These are phyloP conservation scores for Agaricus sinodeliciosus DNA, from an alignment of 768 basidiomycete genomes.

Conservation along the genomic window DNA sequence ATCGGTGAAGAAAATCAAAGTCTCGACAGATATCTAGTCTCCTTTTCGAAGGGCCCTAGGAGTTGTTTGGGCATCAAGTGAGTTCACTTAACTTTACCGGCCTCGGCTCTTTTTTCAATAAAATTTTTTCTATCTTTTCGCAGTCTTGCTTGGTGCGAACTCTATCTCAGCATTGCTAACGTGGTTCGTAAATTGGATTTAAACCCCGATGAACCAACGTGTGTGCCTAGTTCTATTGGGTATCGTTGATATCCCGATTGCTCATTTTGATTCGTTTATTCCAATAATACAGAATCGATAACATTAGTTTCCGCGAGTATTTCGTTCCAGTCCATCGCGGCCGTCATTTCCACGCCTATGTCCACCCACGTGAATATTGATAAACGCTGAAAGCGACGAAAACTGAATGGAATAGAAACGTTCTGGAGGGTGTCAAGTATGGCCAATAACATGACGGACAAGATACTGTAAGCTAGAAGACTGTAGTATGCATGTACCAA, in stretches of 20 bases:
- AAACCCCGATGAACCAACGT: slow-evolving; percentile 13
- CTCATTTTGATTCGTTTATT: not conserved
- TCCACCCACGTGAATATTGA: slow-evolving; percentile 12
- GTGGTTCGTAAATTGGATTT: slow-evolving; percentile 26
- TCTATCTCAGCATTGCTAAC: slow-evolving; percentile 25
- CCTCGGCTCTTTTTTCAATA: not conserved
- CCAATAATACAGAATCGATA: slow-evolving; percentile 18
- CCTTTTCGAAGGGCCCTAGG: slow-evolving; percentile 38
- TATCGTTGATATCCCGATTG: not conserved
- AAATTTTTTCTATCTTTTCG: not conserved
- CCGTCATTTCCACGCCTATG: slow-evolving; percentile 24
- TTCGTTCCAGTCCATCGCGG: slow-evolving; percentile 30
- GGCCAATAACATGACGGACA: no score
- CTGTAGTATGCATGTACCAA: no score
- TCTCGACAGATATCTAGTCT: slow-evolving; percentile 35
- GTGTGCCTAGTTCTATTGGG: not conserved
- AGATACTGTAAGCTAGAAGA: no score
- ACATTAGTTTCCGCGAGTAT: slow-evolving; percentile 28
- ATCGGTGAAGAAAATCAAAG: slow-evolving; percentile 25
- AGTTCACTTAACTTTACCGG: slow-evolving; percentile 9
- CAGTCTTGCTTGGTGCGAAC: slow-evolving; percentile 27
- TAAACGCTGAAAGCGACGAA: no score
- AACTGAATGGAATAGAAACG: no score
- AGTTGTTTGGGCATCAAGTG: slow-evolving; percentile 41
- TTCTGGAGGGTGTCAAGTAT: no score